These are phyloP conservation scores for Coniosporium apollinis DNA, from an alignment of 495 filamentous ascomycete genomes.

Conservation along the genomic window DNA sequence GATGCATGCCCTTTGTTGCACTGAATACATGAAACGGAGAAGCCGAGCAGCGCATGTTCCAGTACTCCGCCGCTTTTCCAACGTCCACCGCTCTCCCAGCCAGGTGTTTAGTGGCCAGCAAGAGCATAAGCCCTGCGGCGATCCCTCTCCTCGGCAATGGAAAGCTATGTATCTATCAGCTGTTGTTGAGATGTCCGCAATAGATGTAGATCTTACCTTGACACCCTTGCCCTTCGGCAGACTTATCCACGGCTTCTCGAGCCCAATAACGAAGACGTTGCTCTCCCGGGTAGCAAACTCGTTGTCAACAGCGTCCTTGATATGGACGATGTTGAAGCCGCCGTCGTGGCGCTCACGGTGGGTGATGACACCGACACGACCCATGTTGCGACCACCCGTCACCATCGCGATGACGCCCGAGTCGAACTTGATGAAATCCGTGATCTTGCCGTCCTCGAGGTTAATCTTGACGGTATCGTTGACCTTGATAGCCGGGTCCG, in stretches of 20 bases:
- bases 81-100: too few species aligned
- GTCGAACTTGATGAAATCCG: constrained; percentile 92
- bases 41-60: too few species aligned
- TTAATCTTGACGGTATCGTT: constrained; percentile 99
- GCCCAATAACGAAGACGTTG: constrained; percentile 97
- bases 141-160: constrained; percentile 96
- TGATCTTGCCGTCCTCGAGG: constrained; percentile 88
- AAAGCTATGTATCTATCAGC: constrained; percentile 36
- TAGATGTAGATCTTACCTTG: constrained; percentile 42
- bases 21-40: too few species aligned
- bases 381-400: constrained; percentile 98
- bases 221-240: constrained; percentile 99
- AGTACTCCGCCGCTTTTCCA: too few species aligned
- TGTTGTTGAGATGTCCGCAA: background rate
- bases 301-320: constrained; percentile 99
- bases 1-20: too few species aligned
- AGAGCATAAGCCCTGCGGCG: constrained; percentile 68
- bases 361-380: constrained; percentile 98
- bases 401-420: constrained; percentile 94
- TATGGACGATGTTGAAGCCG: constrained; percentile 98
- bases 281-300: constrained; percentile 93
- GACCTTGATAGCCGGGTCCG: constrained; percentile 93
- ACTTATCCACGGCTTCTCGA: constrained; percentile 96
- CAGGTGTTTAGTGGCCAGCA: constrained; percentile 47
- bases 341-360: constrained; percentile 99